These are phyloP conservation scores for Blastobotrys arbuscula DNA, from an alignment of 1,139 yeast species.

Conservation along the genomic window DNA sequence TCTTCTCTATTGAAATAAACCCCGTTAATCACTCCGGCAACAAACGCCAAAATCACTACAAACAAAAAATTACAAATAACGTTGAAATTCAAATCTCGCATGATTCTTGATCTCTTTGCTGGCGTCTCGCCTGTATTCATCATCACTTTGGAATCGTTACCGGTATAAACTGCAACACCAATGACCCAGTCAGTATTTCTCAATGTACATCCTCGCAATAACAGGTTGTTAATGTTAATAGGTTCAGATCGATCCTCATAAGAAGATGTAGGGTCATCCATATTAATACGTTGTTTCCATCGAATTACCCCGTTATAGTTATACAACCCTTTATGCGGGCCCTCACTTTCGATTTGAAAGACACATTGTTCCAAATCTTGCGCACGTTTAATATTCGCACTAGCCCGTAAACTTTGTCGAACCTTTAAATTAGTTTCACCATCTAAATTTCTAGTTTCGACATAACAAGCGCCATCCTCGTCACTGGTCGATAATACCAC, in stretches of 20 bases:
- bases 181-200: conserved; percentile 94
- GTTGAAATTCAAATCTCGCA: conserved; percentile 76
- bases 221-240: conserved; percentile 65
- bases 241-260: conserved; percentile 45
- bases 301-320: conserved; percentile 73
- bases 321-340: conserved; percentile 80
- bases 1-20: conserved; percentile 49
- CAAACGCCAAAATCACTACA: conserved; percentile 71
- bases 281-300: conserved; percentile 37
- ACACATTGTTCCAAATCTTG: conserved; percentile 64
- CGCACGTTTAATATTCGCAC: conserved; percentile 57
- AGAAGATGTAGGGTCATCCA: conserved; percentile 11
- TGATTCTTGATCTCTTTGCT: conserved; percentile 75
- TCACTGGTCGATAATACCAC: conserved; percentile 78
- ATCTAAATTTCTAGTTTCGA: conserved; percentile 91
- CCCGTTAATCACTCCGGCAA: conserved; percentile 82
- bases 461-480: conserved; percentile 81
- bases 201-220: conserved; percentile 83
- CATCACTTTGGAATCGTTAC: conserved; percentile 88
- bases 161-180: conserved; percentile 87
- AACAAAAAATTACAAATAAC: conserved; percentile 73
- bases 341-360: conserved; percentile 85
- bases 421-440: conserved; percentile 93
- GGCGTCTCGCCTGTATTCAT: conserved; percentile 92
- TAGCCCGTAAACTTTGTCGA: conserved; percentile 65